These are phyloP conservation scores for Capsicum pubescens DNA, from an alignment of 257 asterid species.

Conservation along the genomic window DNA sequence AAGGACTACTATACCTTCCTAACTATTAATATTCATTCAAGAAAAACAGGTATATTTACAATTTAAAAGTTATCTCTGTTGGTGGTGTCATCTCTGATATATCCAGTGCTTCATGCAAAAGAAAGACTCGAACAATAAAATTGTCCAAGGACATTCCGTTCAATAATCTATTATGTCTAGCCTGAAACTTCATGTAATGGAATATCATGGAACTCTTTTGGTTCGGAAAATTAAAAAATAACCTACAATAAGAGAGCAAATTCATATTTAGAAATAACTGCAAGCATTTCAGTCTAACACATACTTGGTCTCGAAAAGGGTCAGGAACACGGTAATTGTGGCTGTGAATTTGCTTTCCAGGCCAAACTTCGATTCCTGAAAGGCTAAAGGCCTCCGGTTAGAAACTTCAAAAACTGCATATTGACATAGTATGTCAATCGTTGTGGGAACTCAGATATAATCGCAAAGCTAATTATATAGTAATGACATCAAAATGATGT, in stretches of 20 bases:
- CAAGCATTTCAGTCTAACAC: conserved; percentile 38
- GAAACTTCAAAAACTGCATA: conserved; percentile 26
- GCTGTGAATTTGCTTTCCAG: conserved; percentile 93
- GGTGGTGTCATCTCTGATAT: neutral
- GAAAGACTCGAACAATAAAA: neutral
- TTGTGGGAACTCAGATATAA: neutral
- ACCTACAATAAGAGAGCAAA: neutral
- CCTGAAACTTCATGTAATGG: neutral
- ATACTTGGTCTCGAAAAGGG: conserved; percentile 77
- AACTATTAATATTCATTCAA: neutral
- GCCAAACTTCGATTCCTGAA: conserved; percentile 88
- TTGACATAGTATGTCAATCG: conserved; percentile 12
- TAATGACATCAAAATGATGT: neutral
- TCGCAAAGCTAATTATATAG: neutral
- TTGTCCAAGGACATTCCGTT: neutral
- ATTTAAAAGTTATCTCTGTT: neutral
- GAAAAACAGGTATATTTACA: neutral
- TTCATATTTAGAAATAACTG: neutral
- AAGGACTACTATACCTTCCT: neutral
- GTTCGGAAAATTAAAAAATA: neutral
- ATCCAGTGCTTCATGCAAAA: conserved; percentile 6
- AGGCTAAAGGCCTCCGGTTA: conserved; percentile 15
- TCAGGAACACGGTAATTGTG: conserved; percentile 96
- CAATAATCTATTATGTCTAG: conserved; percentile 6
- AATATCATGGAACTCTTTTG: neutral